phyloP scores from a whole-genome alignment of 495 filamentous ascomycete species.

The Chlorociboria aeruginascens region DNA sequence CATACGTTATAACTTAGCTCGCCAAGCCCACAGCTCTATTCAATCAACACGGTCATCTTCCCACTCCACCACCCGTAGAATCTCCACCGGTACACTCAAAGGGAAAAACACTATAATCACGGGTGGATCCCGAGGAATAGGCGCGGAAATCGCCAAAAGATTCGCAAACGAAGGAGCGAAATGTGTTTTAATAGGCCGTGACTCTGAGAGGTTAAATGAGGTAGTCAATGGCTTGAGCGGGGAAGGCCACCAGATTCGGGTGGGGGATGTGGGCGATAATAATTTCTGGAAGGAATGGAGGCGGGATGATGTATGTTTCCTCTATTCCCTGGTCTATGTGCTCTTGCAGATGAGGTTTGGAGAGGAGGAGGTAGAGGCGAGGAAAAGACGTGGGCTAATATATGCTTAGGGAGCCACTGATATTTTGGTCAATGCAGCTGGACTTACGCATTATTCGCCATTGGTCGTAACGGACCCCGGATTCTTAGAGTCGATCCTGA shows the following conservation, averaged over 20 bases:
- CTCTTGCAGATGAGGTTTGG: not conserved
- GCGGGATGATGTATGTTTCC: constrained; percentile 5
- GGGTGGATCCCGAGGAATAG: constrained; percentile 53
- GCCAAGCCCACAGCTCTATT: no score
- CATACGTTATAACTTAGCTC: no score
- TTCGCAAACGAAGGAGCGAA: constrained; percentile 52
- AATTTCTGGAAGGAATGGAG: constrained; percentile 33
- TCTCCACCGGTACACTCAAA: not conserved
- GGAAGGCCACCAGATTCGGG: constrained; percentile 20
- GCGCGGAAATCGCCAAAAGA: constrained; percentile 51
- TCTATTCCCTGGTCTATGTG: not conserved
- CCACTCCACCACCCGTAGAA: no score
- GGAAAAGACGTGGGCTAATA: not conserved
- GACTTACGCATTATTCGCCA: constrained; percentile 47
- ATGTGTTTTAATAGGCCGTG: constrained; percentile 43
- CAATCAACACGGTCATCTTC: no score
- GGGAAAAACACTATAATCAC: constrained; percentile 45
- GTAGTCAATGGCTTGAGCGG: constrained; percentile 20
- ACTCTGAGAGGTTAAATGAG: constrained; percentile 29
- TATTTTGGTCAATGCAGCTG: constrained; percentile 68
- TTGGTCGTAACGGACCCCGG: constrained; percentile 33
- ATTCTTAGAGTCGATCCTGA: constrained; percentile 37
- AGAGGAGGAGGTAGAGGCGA: not conserved
- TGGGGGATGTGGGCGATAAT: constrained; percentile 35
- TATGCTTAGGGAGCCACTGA: constrained; percentile 24